These are phyloP conservation scores for Penicillium antarcticum DNA, from an alignment of 495 filamentous ascomycete genomes.

Conservation along the genomic window DNA sequence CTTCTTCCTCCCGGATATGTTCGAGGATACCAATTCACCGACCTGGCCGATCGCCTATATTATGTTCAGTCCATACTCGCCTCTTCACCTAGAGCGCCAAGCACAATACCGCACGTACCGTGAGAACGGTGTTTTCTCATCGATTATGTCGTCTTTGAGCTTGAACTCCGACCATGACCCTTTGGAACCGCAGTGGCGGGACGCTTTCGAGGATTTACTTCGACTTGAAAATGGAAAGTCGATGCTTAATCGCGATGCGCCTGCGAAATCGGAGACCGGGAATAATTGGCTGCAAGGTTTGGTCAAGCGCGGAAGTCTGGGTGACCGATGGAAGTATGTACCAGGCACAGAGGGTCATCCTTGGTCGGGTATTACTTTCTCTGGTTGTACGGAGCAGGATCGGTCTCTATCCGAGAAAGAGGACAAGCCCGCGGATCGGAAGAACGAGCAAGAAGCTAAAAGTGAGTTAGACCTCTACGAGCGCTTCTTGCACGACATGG, in stretches of 20 bases:
- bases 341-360: constrained; percentile 16
- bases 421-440: not conserved
- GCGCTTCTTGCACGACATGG: constrained; percentile 40
- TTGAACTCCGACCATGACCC: constrained; percentile 26
- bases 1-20: constrained; percentile 28
- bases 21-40: constrained; percentile 26
- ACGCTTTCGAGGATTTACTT: constrained; percentile 56
- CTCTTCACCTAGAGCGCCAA: constrained; percentile 45
- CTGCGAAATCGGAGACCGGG: constrained; percentile 23
- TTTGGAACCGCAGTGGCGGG: constrained; percentile 45
- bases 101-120: constrained; percentile 22
- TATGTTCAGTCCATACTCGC: constrained; percentile 50
- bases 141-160: constrained; percentile 34
- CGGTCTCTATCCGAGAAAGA: constrained; percentile 1
- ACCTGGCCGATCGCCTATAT: constrained; percentile 41
- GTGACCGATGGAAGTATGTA: constrained; percentile 34
- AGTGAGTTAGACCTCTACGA: constrained; percentile 48
- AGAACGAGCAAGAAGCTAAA: constrained; percentile 12
- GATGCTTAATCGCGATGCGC: constrained; percentile 34
- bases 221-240: constrained; percentile 46
- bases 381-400: constrained; percentile 10
- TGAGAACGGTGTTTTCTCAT: constrained; percentile 34
- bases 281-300: constrained; percentile 38
- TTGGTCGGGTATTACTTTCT: constrained; percentile 26
- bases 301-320: constrained; percentile 38